phyloP scores from a whole-genome alignment of 768 basidiomycete species.

The Cubamyces lactineus region DNA sequence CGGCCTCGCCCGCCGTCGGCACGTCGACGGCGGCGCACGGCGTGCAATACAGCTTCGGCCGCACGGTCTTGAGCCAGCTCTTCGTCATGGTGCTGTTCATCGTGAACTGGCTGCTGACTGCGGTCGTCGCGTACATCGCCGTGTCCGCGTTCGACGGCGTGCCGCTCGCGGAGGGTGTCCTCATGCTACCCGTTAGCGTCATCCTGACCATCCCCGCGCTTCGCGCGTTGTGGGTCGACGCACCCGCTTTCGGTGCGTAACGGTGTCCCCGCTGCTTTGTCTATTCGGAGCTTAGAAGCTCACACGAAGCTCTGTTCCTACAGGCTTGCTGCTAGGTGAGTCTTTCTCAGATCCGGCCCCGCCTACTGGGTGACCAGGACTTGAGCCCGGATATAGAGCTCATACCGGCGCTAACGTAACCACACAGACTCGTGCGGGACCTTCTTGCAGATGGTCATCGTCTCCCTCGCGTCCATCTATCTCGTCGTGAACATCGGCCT shows the following conservation, averaged over 20 bases:
- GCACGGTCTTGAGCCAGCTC: conserved; percentile 22
- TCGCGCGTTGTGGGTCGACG: conserved; percentile 25
- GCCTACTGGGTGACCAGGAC: too few species aligned
- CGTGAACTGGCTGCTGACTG: conserved; percentile 29
- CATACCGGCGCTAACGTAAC: not conserved
- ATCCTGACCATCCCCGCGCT: conserved; percentile 29
- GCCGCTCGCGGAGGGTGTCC: conserved; percentile 20
- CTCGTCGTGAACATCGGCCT: conserved; percentile 25
- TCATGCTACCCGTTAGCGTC: conserved; percentile 27
- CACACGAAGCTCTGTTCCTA: too few species aligned
- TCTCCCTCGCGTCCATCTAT: conserved; percentile 26
- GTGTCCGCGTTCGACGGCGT: conserved; percentile 22
- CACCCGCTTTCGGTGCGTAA: conserved; percentile 27
- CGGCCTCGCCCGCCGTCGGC: conserved; percentile 7
- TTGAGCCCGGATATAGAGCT: too few species aligned
- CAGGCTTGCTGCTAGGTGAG: conserved; percentile 27
- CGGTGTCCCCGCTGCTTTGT: too few species aligned
- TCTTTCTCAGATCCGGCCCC: not conserved
- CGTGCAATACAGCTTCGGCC: conserved; percentile 10
- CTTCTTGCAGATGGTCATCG: conserved; percentile 28
- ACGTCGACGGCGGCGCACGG: not conserved
- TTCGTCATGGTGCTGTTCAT: conserved; percentile 26
- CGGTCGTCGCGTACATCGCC: conserved; percentile 25
- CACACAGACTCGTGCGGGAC: conserved; percentile 21
- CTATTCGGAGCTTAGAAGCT: too few species aligned